Base-by-base conservation (phyloP, 306 rosid species). In the Heteromeles arbutifolia region DNA sequence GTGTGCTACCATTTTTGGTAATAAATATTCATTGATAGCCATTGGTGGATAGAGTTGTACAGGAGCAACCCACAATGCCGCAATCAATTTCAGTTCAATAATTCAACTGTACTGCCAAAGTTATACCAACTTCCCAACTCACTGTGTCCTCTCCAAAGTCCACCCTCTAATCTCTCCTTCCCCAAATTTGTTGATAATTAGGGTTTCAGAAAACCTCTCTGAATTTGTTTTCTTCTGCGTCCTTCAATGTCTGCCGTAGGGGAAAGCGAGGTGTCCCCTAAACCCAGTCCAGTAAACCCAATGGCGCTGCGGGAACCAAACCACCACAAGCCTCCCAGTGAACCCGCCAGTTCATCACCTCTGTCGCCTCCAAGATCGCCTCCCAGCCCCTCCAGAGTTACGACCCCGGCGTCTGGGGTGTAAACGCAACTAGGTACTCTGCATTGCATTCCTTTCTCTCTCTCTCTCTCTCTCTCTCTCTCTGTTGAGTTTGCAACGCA, bases 371-470 rank as follows among this genome's bases (percentile, higher is more conserved):
- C 79, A 92, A 89, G 32, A 77, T 88, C 52, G 88, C 97, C 25
- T 82, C 97, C 57, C 92, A 88, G 75, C 85, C 97, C 61, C 92
- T 92, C 64, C 96, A 88, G 65, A 76, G 79, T 70, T 85, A 81
- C 21, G 93, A 85, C 74, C 88, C 96, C 65, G 62, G 65, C 12
- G 97, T 88, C 63, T 95, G 97, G 99, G 99, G 93, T 3, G 96
- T 92, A 92, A 89, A 82, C 89, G 97, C 78, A 85, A 37, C 4
- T 97, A 90, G 92, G 99, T 91, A 57, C 17, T 8, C 11, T 61
- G 34, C 12, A 15, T 61, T 61, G 6, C 66, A 0, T 61, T 26
- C 4, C 15, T 13, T 21, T 26, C 19, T 25, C 48, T 43, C 15
- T 31, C 34, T 31, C 34, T 31, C 34, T 31, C 34, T 31, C 4